Evolutionary conservation across 768 basidiomycete genomes (phyloP).

Genomic region (Hirschioporus abietinus): DNA sequence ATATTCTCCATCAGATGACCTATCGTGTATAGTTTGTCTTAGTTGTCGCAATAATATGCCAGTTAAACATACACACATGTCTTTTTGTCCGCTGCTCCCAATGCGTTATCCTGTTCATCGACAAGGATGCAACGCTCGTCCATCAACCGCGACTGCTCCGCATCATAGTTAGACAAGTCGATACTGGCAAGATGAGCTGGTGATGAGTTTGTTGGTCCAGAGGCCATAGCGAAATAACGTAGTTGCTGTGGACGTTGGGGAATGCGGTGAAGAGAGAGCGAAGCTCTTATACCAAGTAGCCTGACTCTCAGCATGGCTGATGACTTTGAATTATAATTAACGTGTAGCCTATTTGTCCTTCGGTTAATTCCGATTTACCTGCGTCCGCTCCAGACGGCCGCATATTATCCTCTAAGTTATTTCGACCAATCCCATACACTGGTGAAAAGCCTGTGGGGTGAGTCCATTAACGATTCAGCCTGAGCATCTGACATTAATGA

Average conservation of each 20-base stretch:
- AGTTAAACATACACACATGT: conserved; percentile 59
- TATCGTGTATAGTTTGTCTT: conserved; percentile 24
- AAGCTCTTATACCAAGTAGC: conserved; percentile 1
- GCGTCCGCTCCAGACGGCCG: not conserved
- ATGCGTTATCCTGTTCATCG: conserved; percentile 77
- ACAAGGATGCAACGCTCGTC: conserved; percentile 92
- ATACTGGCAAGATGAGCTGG: conserved; percentile 62
- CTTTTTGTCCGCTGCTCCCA: conserved; percentile 92
- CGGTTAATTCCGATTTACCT: not conserved
- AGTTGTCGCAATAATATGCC: not conserved
- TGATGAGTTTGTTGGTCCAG: conserved; percentile 59
- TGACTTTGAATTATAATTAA: not conserved
- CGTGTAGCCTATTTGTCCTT: not conserved
- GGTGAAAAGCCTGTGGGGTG: not conserved
- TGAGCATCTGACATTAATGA: too few species aligned
- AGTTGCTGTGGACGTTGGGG: conserved; percentile 1
- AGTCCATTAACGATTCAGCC: not conserved
- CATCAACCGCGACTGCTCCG: conserved; percentile 92
- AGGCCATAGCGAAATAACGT: conserved; percentile 30
- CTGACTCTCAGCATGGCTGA: not conserved
- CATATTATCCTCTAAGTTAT: not conserved
- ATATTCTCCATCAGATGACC: conserved; percentile 99
- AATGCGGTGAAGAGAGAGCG: conserved; percentile 1
- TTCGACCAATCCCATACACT: not conserved
- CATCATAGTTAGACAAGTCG: conserved; percentile 81